Percentiles rank a stretch among this genome's conserved stretches.
Conservation (phyloP, 116 monocot genomes). For the Iris pallida region DNA sequence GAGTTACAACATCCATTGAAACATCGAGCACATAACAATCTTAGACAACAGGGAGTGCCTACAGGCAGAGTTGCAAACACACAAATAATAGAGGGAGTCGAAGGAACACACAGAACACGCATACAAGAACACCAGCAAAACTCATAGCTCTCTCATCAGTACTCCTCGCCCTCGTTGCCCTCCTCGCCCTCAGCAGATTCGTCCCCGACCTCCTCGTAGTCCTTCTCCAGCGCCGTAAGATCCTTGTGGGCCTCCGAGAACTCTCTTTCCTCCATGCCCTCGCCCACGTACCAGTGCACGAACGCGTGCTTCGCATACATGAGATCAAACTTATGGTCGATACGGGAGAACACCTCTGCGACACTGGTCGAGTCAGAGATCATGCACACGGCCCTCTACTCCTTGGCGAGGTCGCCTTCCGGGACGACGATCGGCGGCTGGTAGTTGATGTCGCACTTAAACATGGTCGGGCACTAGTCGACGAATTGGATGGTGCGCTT, state of each 20-base stretch:
- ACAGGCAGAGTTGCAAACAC: too few species aligned
- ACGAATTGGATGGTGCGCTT: conserved; percentile 53
- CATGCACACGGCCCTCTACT: conserved; percentile 29
- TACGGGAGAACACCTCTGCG: conserved; percentile 28
- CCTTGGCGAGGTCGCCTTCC: conserved; percentile 25
- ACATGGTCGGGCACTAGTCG: conserved; percentile 37
- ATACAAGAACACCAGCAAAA: too few species aligned
- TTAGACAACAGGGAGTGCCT: too few species aligned
- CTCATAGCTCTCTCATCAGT: not conserved
- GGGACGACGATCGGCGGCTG: conserved; percentile 26
- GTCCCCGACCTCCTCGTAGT: not conserved
- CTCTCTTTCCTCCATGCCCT: conserved; percentile 35
- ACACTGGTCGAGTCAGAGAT: conserved; percentile 24
- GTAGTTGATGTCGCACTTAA: conserved; percentile 38
- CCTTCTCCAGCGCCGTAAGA: not conserved
- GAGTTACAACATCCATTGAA: too few species aligned
- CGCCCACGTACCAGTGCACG: conserved; percentile 36
- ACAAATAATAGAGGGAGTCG: too few species aligned
- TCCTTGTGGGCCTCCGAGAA: conserved; percentile 26
- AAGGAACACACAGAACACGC: too few species aligned
- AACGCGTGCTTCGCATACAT: conserved; percentile 34
- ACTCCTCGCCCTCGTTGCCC: not conserved
- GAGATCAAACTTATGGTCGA: conserved; percentile 32
- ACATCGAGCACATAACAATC: too few species aligned
- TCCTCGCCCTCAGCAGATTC: not conserved